phyloP scores from a whole-genome alignment of 768 basidiomycete species.

The Neoboletus brunneissimus region DNA sequence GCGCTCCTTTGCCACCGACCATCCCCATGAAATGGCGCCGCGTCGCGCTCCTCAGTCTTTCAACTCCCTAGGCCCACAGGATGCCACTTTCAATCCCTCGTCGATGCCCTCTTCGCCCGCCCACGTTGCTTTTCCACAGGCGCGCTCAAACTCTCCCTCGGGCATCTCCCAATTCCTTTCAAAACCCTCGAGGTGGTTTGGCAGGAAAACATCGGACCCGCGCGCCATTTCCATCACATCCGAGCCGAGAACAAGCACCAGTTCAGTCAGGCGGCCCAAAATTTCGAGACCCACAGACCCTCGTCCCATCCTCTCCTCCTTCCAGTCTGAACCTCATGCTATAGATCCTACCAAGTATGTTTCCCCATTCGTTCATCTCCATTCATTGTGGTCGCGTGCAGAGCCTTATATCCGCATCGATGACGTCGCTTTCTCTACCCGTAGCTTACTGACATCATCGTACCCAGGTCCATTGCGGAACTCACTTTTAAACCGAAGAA shows the following conservation, averaged over 20 bases:
- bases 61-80: constrained; percentile 41
- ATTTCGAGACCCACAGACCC: constrained; percentile 85
- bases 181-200: constrained; percentile 73
- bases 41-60: constrained; percentile 43
- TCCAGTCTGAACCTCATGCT: constrained; percentile 47
- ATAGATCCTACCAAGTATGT: constrained; percentile 55
- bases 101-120: constrained; percentile 34
- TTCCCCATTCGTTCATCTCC: not conserved
- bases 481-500: constrained; percentile 46
- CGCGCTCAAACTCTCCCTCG: constrained; percentile 62
- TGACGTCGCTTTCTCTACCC: constrained; percentile 4
- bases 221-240: constrained; percentile 38
- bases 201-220: constrained; percentile 53
- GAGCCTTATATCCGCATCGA: not conserved
- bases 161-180: constrained; percentile 65
- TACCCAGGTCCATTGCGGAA: constrained; percentile 62
- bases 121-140: constrained; percentile 37
- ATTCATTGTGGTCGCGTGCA: constrained; percentile 6
- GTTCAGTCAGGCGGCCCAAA: constrained; percentile 63
- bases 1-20: constrained; percentile 9
- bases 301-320: constrained; percentile 57
- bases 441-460: constrained; percentile 22
- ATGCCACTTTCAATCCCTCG: constrained; percentile 16
- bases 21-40: constrained; percentile 41
- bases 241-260: constrained; percentile 50